These are phyloP conservation scores for Pestalotiopsis sp. DNA, from an alignment of 2,329 filamentous ascomycete genomes.

Conservation along the genomic window DNA sequence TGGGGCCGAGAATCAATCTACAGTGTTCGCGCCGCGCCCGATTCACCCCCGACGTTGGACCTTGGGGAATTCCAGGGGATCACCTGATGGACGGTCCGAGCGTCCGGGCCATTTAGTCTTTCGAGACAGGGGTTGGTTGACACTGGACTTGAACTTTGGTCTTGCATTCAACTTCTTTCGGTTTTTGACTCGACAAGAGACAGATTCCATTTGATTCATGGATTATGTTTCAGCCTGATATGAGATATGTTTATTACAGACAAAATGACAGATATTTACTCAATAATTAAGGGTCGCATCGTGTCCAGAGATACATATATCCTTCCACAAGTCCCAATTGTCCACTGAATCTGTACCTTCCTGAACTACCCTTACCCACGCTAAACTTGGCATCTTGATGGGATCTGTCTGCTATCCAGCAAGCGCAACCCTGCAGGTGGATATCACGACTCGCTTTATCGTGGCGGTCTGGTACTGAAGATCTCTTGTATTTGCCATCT, in stretches of 20 bases:
- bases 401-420: not conserved
- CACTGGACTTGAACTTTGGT: not conserved
- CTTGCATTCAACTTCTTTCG: not conserved
- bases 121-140: not conserved
- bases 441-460: not conserved
- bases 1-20: not conserved
- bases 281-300: not conserved
- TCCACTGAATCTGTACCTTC: not conserved
- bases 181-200: not conserved
- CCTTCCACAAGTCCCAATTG: not conserved
- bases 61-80: conserved; percentile 1
- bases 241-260: not conserved
- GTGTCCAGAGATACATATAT: not conserved
- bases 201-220: not conserved
- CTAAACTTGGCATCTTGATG: not conserved
- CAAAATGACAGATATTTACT: not conserved
- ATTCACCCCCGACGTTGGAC: not conserved
- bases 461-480: not conserved
- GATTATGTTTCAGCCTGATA: too few species aligned
- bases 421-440: not conserved
- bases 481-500: not conserved
- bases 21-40: conserved; percentile 1
- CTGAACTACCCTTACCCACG: conserved; percentile 8
- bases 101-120: not conserved
- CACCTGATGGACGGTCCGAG: conserved; percentile 10